A percentile compares a stretch with the other conserved stretches of the same genome.
Evolutionary conservation across 495 filamentous ascomycete genomes (phyloP).

Genomic region (Neurospora africana): DNA sequence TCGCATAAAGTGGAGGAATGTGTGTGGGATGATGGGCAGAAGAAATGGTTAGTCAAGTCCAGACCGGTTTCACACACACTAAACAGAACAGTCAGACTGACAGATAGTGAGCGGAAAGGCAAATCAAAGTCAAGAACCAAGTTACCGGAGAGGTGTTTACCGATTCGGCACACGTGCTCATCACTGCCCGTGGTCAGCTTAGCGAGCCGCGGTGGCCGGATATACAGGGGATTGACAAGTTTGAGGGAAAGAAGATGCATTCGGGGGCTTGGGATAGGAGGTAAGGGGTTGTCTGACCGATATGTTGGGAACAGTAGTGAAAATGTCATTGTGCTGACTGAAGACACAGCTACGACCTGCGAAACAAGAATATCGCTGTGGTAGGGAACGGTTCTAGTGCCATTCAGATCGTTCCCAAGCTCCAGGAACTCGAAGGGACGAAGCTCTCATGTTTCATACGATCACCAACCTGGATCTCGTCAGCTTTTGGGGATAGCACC

Average conservation of each 20-base stretch:
- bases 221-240: conserved; percentile 45
- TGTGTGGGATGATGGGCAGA: conserved; percentile 43
- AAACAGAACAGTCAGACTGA: not conserved
- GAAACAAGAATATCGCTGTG: conserved; percentile 41
- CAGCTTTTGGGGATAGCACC: conserved; percentile 28
- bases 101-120: conserved; percentile 6
- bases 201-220: conserved; percentile 48
- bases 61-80: too few relatives aligned
- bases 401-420: conserved; percentile 59
- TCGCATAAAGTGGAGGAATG: conserved; percentile 27
- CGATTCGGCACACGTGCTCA: conserved; percentile 44
- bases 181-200: conserved; percentile 56
- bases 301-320: not conserved
- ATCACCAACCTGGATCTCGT: conserved; percentile 55
- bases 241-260: conserved; percentile 49
- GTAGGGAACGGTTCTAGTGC: conserved; percentile 55
- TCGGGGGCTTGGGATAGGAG: conserved; percentile 38
- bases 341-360: conserved; percentile 31
- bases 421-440: conserved; percentile 44
- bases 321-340: not conserved
- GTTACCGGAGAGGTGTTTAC: conserved; percentile 25
- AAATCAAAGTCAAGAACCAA: conserved; percentile 19
- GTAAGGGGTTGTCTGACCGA: not conserved
- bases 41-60: conserved; percentile 38
- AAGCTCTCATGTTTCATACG: conserved; percentile 55